Evolutionary conservation across 2,329 filamentous ascomycete species (phyloP), one percentile per base, ranked within the genome.

Genomic region (Hymenoscyphus infarciens): DNA sequence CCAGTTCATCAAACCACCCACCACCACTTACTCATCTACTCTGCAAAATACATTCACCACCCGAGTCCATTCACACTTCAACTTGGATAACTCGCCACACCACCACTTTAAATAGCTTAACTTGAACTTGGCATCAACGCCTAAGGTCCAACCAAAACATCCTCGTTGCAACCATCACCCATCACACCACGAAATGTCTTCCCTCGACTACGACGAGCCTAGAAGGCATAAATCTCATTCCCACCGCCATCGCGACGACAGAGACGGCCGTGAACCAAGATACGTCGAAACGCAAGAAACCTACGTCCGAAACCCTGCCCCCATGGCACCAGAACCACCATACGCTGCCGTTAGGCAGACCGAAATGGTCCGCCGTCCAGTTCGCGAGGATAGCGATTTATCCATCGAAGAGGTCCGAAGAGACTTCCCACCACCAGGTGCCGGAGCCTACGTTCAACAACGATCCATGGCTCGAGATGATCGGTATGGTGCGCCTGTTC

Each of bases 391-490:
- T 71, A 92, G 88, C 75, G 87, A 88, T 55, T 78, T 88, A 29
- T 87, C 87, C 2, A 77, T 96, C 73, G 93, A 97, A 77, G 91
- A 96, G 77, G 86, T 96, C 64, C 86, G 86, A 67, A 87, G 92
- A 68, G 90, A 96, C 69, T 96, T 96, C 71, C 91, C 91, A 35
- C 90, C 91, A 6, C 86, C 72, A 15, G 66, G 63, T 10, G 64
- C 65, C 31, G 68, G 61, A 42, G 67, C 61, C 57, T 71, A 71
- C 39, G 60, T 57, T 61, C 64, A 65, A 54, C 67, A 67, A 60
- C 65, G 70, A 35, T 63, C 66, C 49, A 63, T 70, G 62, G 66
- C 64, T 62, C 68, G 71, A 65, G 68, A 70, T 57, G 69, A 74
- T 63, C 70, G 72, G 64, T 75, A 74, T 68, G 72, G 69, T 65